Evolutionary conservation across 2,329 filamentous ascomycete species (phyloP).

Genomic region (Fusarium kyushuense): DNA sequence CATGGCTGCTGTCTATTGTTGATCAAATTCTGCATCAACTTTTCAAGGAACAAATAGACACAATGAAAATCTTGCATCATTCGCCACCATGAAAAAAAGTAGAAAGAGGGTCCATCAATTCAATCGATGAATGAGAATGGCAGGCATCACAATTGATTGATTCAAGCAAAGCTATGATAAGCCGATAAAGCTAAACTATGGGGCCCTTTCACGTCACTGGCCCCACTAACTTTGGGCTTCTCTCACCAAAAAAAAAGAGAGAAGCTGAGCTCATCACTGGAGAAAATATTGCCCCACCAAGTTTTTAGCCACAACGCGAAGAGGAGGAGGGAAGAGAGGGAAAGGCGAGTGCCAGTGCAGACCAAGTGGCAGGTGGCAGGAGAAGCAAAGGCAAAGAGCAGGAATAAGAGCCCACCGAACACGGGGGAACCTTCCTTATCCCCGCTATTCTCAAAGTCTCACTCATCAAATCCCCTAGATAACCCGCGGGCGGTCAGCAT

Average conservation of each 20-base stretch:
- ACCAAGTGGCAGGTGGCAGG: neutral
- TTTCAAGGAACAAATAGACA: constrained; percentile 5
- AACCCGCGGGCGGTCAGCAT: constrained; percentile 38
- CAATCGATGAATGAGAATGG: constrained; percentile 2
- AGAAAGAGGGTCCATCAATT: constrained; percentile 8
- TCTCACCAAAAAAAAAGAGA: constrained; percentile 13
- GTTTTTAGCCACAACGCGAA: constrained; percentile 25
- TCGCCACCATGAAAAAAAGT: constrained; percentile 13
- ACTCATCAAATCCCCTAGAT: constrained; percentile 23
- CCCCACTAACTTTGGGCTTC: constrained; percentile 18
- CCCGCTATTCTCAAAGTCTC: constrained; percentile 23
- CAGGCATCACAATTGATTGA: constrained; percentile 32
- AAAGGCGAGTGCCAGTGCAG: neutral
- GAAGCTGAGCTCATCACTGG: constrained; percentile 6
- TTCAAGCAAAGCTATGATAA: constrained; percentile 28
- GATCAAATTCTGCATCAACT: constrained; percentile 10
- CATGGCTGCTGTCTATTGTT: neutral
- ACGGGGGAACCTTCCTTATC: constrained; percentile 27
- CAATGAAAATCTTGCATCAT: constrained; percentile 29
- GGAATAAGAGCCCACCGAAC: constrained; percentile 31
- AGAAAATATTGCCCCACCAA: constrained; percentile 1
- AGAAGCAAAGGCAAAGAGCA: neutral
- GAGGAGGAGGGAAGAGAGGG: neutral
- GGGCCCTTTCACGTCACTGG: constrained; percentile 26
- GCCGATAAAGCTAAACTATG: constrained; percentile 30